Evolutionary conservation across 805 yeast species (phyloP), one percentile per base, ranked within the genome.

Genomic region (Candida chilensis): DNA sequence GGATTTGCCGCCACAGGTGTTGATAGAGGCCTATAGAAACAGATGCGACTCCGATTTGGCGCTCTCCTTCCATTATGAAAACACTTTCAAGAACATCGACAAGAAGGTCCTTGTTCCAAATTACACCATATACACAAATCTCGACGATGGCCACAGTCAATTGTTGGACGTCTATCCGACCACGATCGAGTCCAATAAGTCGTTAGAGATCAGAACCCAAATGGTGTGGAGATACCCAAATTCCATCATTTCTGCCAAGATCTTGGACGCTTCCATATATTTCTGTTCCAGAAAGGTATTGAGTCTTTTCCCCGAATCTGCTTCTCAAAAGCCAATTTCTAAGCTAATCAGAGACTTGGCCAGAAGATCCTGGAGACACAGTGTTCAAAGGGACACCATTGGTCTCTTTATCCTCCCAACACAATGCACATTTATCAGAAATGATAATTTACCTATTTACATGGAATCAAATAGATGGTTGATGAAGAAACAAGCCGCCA

Each of bases 311-410:
- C n/a, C n/a, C n/a, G n/a, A n/a, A n/a, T n/a, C n/a, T n/a, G n/a
- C n/a, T n/a, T n/a, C n/a, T n/a, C n/a, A n/a, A n/a, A 66, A 74
- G 39, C 66, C 86, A 4, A 56, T 77, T 21, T 68, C 70, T 15
- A 82, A 82, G 46, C 65, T 88, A 16, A 70, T 87, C 25, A 73
- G 97, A 46, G 95, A 87, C 46, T 56, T 90, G 34, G 94, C 94
- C 3, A 73, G 97, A 53, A 73, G 94, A 38, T 79, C 95, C 2
- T 92, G 98, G 98, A 72, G 71, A 43, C 95, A 87, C 48, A 64
- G 80, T 0, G 43, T 47, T 5, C 48, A 54, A 7, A 64, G 64
- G 37, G 84, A 77, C 32, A 70, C 78, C 1, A 70, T 92, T 12
- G 81, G 81, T 4, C 61, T 90, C 42, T 70, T 80, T 38, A 67